Percentiles rank a stretch among this genome's conserved stretches.
These are phyloP conservation scores for Themeda triandra DNA, from an alignment of 176 grass and related monocot species.

Conservation along the genomic window DNA sequence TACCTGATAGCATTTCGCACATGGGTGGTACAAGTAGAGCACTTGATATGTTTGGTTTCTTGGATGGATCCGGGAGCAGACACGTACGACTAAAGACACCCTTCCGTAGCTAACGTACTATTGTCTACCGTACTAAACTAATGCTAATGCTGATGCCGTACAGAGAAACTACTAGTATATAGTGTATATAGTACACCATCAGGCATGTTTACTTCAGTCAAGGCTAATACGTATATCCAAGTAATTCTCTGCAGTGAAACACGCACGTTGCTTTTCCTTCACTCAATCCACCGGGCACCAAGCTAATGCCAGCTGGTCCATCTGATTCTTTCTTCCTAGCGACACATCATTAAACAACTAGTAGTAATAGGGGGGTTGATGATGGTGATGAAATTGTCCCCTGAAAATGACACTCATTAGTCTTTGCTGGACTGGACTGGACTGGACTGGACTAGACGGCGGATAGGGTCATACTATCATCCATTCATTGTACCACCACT, in stretches of 20 bases:
- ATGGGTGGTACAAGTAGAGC: too few species aligned
- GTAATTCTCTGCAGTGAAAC: too few species aligned
- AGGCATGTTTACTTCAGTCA: too few species aligned
- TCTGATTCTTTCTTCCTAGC: neutral
- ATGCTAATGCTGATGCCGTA: neutral
- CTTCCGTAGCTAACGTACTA: neutral
- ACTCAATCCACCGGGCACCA: too few species aligned
- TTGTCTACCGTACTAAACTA: neutral
- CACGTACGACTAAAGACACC: too few species aligned
- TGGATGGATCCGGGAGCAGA: too few species aligned
- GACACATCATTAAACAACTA: constrained; percentile 15
- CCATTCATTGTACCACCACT: neutral
- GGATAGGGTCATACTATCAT: neutral
- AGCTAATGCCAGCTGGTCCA: constrained; percentile 8
- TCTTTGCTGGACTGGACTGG: neutral
- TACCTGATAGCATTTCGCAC: too few species aligned
- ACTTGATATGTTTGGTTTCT: too few species aligned
- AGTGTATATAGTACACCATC: too few species aligned
- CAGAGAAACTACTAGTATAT: too few species aligned
- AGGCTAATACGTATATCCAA: too few species aligned
- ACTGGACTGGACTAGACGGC: neutral
- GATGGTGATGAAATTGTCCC: neutral
- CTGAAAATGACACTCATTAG: neutral
- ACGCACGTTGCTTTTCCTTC: too few species aligned
- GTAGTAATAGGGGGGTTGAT: neutral